Evolutionary conservation across 208 protist genomes (phyloP).

Genomic region (Trypanosoma grayi): DNA sequence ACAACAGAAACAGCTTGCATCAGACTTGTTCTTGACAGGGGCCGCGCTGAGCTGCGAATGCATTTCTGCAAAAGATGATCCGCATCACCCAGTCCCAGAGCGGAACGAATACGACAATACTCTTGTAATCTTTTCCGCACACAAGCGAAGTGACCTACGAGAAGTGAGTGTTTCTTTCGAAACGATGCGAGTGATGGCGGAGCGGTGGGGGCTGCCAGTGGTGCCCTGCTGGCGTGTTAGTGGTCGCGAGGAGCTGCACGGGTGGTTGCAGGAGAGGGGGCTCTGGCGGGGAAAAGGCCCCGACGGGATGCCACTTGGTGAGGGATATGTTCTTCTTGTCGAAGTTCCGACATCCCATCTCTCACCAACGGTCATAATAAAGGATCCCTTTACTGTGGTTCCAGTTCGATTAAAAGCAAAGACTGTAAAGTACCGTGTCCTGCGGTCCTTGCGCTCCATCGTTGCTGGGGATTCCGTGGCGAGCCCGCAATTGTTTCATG

Average conservation of each 20-base stretch:
- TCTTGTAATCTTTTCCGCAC: conserved; percentile 64
- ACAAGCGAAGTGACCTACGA: conserved; percentile 35
- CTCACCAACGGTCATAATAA: background rate
- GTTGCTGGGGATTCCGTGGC: conserved; percentile 48
- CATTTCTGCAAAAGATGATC: conserved; percentile 45
- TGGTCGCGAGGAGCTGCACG: conserved; percentile 21
- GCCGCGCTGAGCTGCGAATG: conserved; percentile 71
- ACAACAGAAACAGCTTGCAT: conserved; percentile 44
- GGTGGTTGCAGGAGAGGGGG: conserved; percentile 24
- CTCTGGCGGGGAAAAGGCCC: conserved; percentile 35
- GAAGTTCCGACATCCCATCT: conserved; percentile 26
- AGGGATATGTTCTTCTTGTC: conserved; percentile 79
- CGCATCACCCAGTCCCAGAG: conserved; percentile 72
- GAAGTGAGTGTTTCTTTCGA: conserved; percentile 46
- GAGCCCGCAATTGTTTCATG: conserved; percentile 50
- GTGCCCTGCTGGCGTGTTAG: conserved; percentile 30
- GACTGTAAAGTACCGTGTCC: conserved; percentile 66
- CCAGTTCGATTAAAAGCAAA: conserved; percentile 84
- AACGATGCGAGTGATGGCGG: conserved; percentile 21
- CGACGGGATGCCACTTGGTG: conserved; percentile 44
- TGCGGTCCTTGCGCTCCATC: conserved; percentile 76
- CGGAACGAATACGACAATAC: conserved; percentile 34
- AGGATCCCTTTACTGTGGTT: conserved; percentile 29
- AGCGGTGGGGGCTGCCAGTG: conserved; percentile 45
- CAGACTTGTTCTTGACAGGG: conserved; percentile 34